Conservation (phyloP, 345 rosid species). For the Crucihimalaya himalaica region DNA sequence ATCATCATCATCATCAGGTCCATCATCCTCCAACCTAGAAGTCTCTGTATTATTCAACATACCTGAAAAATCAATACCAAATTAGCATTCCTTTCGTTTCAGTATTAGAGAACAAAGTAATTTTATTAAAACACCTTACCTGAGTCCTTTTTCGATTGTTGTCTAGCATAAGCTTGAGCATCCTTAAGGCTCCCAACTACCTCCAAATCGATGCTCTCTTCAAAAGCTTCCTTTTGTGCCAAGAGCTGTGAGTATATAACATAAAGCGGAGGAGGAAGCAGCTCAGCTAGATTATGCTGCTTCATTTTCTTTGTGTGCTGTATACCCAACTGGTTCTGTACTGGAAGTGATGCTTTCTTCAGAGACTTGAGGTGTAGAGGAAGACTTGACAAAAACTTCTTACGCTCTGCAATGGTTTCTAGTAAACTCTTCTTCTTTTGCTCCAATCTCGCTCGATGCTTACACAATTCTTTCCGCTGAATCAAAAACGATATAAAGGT, state of each 20-base stretch:
- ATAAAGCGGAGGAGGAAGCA: slow-evolving; percentile 93
- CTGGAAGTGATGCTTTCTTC: slow-evolving; percentile 91
- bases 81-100: slow-evolving; percentile 2
- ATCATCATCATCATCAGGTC: slow-evolving; percentile 86
- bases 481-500: slow-evolving; percentile 17
- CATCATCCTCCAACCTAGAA: slow-evolving; percentile 83
- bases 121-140: slow-evolving; percentile 43
- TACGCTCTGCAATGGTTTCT: slow-evolving; percentile 81
- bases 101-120: background rate
- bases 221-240: slow-evolving; percentile 93
- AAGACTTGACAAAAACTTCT: slow-evolving; percentile 83
- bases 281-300: slow-evolving; percentile 80
- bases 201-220: slow-evolving; percentile 75
- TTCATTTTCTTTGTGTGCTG: slow-evolving; percentile 78
- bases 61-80: slow-evolving; percentile 47
- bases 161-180: slow-evolving; percentile 81
- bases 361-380: slow-evolving; percentile 91
- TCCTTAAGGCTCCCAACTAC: slow-evolving; percentile 83
- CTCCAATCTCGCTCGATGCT: slow-evolving; percentile 70
- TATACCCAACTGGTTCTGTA: slow-evolving; percentile 83
- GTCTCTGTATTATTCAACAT: slow-evolving; percentile 56
- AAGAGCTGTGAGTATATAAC: slow-evolving; percentile 80
- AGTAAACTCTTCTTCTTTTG: slow-evolving; percentile 65
- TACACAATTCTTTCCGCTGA: slow-evolving; percentile 86
- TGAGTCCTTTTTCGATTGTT: slow-evolving; percentile 73